Percentiles rank a stretch among this genome's conserved stretches.
These are phyloP conservation scores for Dendrothele bispora DNA, from an alignment of 768 basidiomycete genomes.

Conservation along the genomic window DNA sequence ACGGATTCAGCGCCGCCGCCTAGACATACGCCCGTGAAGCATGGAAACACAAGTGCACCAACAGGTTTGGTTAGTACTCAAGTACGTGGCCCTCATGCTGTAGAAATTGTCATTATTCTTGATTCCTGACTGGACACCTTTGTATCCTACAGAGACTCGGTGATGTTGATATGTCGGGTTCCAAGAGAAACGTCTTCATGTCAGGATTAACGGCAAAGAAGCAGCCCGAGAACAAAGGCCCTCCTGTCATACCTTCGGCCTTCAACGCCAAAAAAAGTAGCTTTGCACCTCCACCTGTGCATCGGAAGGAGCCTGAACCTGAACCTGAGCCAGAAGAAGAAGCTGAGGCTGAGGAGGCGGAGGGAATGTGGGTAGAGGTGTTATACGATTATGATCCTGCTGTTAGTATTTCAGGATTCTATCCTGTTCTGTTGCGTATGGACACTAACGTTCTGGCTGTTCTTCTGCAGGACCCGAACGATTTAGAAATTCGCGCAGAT, in stretches of 20 bases:
- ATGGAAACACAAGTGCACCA: neutral
- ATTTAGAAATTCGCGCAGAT: constrained; percentile 58
- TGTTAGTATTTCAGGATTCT: constrained; percentile 31
- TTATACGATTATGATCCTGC: constrained; percentile 72
- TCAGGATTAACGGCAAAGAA: constrained; percentile 45
- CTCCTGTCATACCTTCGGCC: constrained; percentile 33
- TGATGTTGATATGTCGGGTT: constrained; percentile 57
- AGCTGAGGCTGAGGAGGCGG: constrained; percentile 33
- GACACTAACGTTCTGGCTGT: constrained; percentile 7
- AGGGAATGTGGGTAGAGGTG: constrained; percentile 77
- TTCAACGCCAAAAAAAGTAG: constrained; percentile 41
- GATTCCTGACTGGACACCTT: neutral
- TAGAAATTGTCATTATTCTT: neutral
- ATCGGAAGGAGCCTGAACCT: constrained; percentile 33
- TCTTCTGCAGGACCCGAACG: constrained; percentile 58
- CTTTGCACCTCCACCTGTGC: constrained; percentile 55
- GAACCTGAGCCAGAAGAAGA: constrained; percentile 35
- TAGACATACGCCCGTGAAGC: constrained; percentile 3
- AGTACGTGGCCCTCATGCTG: constrained; percentile 1
- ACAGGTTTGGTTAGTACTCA: constrained; percentile 7
- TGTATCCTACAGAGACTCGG: constrained; percentile 52
- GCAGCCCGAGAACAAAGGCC: constrained; percentile 31
- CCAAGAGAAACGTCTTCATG: constrained; percentile 44
- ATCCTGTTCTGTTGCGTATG: too few relatives aligned
- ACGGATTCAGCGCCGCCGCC: constrained; percentile 1